These are phyloP conservation scores for Leccinum rimulosum DNA, from an alignment of 768 basidiomycete species.

Conservation along the genomic window DNA sequence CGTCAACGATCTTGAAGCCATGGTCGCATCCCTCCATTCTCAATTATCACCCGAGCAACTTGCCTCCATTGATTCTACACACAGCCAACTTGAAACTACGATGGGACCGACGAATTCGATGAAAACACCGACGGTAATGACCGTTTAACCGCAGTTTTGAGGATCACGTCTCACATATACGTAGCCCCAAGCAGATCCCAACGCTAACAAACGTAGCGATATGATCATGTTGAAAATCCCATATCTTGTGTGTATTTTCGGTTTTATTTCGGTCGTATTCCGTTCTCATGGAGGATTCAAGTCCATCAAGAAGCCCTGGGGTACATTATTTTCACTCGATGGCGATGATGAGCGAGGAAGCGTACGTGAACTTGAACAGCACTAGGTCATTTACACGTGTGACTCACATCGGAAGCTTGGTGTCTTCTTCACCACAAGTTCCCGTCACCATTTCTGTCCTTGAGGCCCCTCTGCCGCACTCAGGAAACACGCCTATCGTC, in stretches of 20 bases:
- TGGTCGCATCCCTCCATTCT: slow-evolving; percentile 14
- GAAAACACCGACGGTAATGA: slow-evolving; percentile 13
- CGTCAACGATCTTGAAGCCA: slow-evolving; percentile 17
- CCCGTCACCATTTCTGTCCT: neutral
- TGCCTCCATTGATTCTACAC: slow-evolving; percentile 9
- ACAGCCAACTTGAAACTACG: neutral
- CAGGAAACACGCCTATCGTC: neutral
- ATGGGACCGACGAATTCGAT: neutral
- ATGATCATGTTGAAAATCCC: slow-evolving; percentile 24
- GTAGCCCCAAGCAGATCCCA: slow-evolving; percentile 10
- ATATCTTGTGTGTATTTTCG: slow-evolving; percentile 14
- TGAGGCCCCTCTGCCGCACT: slow-evolving; percentile 5
- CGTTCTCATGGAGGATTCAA: slow-evolving; percentile 1
- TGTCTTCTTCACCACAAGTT: slow-evolving; percentile 1
- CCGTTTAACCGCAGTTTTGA: neutral
- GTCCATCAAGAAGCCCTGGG: neutral
- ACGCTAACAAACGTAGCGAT: slow-evolving; percentile 17
- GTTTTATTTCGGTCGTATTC: neutral
- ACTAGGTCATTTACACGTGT: neutral
- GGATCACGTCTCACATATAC: slow-evolving; percentile 7
- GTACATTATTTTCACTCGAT: too few species aligned
- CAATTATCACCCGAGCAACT: slow-evolving; percentile 22
- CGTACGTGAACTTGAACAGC: slow-evolving; percentile 14
- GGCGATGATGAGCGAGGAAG: neutral
- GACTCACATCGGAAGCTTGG: neutral